Base-by-base conservation (phyloP, 805 yeast species). In the Schwanniomyces sp. region DNA sequence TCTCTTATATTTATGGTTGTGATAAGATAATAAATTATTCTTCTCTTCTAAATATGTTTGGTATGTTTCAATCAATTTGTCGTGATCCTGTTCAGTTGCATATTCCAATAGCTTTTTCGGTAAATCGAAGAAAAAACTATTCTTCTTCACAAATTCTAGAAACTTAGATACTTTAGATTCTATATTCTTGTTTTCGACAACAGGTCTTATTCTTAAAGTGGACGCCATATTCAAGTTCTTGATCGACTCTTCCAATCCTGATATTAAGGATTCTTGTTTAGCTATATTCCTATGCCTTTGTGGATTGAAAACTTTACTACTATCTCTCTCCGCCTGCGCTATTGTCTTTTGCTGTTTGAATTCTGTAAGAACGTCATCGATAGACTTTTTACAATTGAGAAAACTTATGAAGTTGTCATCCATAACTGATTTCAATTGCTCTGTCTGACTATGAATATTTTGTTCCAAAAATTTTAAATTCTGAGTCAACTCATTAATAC, bases 141-240 rank as follows among this genome's bases (percentile, higher is more conserved):
- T 61, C 3, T 52, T 44, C 12, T 58, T 57, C 11, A 72, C 52
- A 46, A 71, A 70, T 6, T 72, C 76, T 32, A 73, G 67, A 46
- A 72, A 55, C 41, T 53, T 60, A 18, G 55, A 37, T 18, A 72
- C 52, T 45, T 72, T 73, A 7, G 46, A 47, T 54, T 71, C 76
- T 48, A 63, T 67, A 24, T 58, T 55, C 45, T 66, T 64, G 46
- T 69, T 69, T 32, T 73, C 77, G 52, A 63, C 56, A 11, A 73
- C 67, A 5, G 78, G 78, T 40, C 76, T 57, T 27, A 73, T 70
- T 64, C 70, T 64, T 38, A 70, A 54, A 7, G 72, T 55, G 0
- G 75, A 63, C 1, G 72, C 59, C 29, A 67, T 52, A 44, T 70
- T 72, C 41, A 73, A 55, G 51, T 70, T 69, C 47, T 70, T 70